Evolutionary conservation across 176 grass and related monocot species (phyloP).

Genomic region (Avena sativa): DNA sequence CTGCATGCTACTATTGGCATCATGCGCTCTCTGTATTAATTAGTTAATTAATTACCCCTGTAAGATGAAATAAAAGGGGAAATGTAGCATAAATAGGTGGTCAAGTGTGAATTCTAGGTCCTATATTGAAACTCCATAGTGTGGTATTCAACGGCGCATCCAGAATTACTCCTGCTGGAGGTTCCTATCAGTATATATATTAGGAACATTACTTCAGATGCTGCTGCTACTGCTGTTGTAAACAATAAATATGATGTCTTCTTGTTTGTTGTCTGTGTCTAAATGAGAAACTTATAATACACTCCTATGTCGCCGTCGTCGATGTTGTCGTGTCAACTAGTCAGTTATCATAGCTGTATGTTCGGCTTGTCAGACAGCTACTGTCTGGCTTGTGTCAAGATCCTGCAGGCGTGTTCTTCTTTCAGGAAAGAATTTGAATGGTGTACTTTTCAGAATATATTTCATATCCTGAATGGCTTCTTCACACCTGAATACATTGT

Average conservation of each 20-base stretch:
- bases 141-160: neutral
- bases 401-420: neutral
- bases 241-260: neutral
- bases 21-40: neutral
- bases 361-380: neutral
- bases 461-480: neutral
- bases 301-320: neutral
- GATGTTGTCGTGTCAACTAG: neutral
- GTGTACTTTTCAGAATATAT: neutral
- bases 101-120: slow-evolving; percentile 25
- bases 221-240: neutral
- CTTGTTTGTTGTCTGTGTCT: neutral
- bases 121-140: neutral
- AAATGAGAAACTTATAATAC: neutral
- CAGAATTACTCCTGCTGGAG: neutral
- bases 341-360: neutral
- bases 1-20: neutral
- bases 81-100: slow-evolving; percentile 14
- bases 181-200: neutral
- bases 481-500: neutral
- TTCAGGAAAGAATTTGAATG: neutral
- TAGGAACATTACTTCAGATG: neutral
- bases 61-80: slow-evolving; percentile 46
- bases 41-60: neutral
- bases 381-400: neutral